Percentiles rank a stretch among this genome's conserved stretches.
Conservation (phyloP, 495 filamentous ascomycete species). For the Penicillium argentinense region DNA sequence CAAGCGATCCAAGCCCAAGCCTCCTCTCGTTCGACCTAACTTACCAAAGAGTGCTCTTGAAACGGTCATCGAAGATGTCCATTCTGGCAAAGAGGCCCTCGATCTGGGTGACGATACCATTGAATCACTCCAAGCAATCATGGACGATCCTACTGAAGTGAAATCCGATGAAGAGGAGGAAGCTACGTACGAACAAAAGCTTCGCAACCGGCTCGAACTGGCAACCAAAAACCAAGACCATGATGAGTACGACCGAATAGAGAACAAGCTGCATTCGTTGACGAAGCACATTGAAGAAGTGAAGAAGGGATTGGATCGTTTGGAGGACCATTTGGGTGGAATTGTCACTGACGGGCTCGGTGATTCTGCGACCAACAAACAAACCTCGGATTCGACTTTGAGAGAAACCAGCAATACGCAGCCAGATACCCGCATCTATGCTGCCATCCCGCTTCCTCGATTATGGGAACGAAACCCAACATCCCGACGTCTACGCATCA, state of each 20-base stretch:
- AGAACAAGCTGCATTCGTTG: conserved; percentile 57
- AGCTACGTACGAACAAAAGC: conserved; percentile 33
- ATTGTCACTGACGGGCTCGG: conserved; percentile 37
- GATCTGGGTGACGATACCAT: conserved; percentile 60
- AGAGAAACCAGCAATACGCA: conserved; percentile 23
- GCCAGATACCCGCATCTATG: conserved; percentile 28
- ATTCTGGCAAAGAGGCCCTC: conserved; percentile 41
- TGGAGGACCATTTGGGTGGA: too few species aligned
- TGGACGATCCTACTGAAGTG: conserved; percentile 39
- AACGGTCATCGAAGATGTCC: conserved; percentile 54
- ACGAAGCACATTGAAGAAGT: conserved; percentile 63
- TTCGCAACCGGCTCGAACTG: conserved; percentile 35
- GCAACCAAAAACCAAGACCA: conserved; percentile 38
- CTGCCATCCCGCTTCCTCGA: conserved; percentile 56
- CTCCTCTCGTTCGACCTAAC: conserved; percentile 38
- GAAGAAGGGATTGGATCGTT: conserved; percentile 61
- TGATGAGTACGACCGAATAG: conserved; percentile 59
- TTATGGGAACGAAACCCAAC: conserved; percentile 51
- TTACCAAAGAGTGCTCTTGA: conserved; percentile 51
- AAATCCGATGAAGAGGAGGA: conserved; percentile 41
- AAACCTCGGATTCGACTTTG: conserved; percentile 4
- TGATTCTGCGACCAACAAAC: neutral
- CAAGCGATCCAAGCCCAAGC: conserved; percentile 13
- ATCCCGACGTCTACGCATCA: conserved; percentile 49
- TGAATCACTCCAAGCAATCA: conserved; percentile 58